A percentile compares a stretch with the other conserved stretches of the same genome.
phyloP scores from a whole-genome alignment of 352 stramenopile species.

The Globisporangium middletonii region DNA sequence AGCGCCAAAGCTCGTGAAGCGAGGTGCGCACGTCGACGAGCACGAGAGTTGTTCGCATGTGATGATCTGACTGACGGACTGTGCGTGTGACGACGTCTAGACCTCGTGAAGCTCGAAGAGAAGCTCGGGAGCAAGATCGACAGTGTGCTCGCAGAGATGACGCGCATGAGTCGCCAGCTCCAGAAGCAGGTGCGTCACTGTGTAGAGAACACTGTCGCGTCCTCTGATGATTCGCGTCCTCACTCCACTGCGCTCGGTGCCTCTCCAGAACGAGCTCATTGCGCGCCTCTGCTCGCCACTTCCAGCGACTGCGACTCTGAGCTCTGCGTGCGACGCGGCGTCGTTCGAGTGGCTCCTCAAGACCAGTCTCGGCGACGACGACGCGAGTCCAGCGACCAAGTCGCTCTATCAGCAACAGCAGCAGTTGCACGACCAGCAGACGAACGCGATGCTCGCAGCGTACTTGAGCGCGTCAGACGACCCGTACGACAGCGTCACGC shows the following conservation, averaged over 20 bases:
- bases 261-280: constrained; percentile 28
- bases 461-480: constrained; percentile 54
- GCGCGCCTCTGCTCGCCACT: constrained; percentile 16
- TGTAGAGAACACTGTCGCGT: neutral
- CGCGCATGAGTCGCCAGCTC: constrained; percentile 47
- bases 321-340: constrained; percentile 19
- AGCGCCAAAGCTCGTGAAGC: constrained; percentile 52
- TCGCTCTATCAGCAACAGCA: constrained; percentile 3
- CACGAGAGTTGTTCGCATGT: neutral
- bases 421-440: constrained; percentile 3
- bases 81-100: constrained; percentile 15
- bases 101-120: constrained; percentile 57
- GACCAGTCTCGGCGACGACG: constrained; percentile 40
- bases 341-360: constrained; percentile 66
- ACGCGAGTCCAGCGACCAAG: constrained; percentile 1
- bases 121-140: constrained; percentile 49
- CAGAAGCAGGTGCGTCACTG: constrained; percentile 45
- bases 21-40: constrained; percentile 24
- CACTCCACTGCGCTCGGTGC: neutral
- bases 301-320: constrained; percentile 7
- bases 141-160: constrained; percentile 41
- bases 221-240: neutral
- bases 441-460: constrained; percentile 18
- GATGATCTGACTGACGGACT: neutral
- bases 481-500: constrained; percentile 20